These are phyloP conservation scores for Colletotrichum neosansevieriae DNA, from an alignment of 2,329 filamentous ascomycete genomes.

Conservation along the genomic window DNA sequence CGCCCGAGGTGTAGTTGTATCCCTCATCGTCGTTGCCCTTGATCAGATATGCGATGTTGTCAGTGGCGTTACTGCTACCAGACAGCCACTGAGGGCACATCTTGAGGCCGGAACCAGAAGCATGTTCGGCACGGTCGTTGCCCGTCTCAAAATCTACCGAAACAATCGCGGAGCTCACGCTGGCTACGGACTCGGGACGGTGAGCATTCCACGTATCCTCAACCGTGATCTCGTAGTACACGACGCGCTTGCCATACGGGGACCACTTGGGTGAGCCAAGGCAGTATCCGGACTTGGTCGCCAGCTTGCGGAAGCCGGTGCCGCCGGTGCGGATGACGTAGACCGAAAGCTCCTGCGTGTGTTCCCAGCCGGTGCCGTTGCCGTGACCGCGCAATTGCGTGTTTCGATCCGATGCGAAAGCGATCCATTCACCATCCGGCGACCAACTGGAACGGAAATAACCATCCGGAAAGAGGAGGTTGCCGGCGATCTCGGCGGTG, in stretches of 20 bases:
- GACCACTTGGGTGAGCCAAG: slow-evolving; percentile 30
- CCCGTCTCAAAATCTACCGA: slow-evolving; percentile 32
- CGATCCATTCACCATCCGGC: slow-evolving; percentile 29
- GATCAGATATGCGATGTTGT: slow-evolving; percentile 27
- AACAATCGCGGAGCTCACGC: slow-evolving; percentile 26
- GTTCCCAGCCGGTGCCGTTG: slow-evolving; percentile 32
- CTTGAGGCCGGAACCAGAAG: slow-evolving; percentile 20
- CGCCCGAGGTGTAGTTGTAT: slow-evolving; percentile 23
- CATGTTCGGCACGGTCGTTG: slow-evolving; percentile 22
- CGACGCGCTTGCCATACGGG: slow-evolving; percentile 18
- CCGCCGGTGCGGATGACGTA: slow-evolving; percentile 30
- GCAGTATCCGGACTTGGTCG: slow-evolving; percentile 23
- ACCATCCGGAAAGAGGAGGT: slow-evolving; percentile 19
- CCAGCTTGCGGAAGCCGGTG: slow-evolving; percentile 16
- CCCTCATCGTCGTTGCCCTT: slow-evolving; percentile 30
- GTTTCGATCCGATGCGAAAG: slow-evolving; percentile 31
- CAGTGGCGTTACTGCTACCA: not conserved
- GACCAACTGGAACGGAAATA: slow-evolving; percentile 31
- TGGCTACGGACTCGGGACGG: slow-evolving; percentile 26
- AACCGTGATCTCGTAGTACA: slow-evolving; percentile 28
- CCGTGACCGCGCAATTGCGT: slow-evolving; percentile 26
- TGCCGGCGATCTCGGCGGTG: slow-evolving; percentile 22
- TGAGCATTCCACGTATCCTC: slow-evolving; percentile 33
- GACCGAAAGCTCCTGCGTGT: slow-evolving; percentile 28
- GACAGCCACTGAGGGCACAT: slow-evolving; percentile 29